These are phyloP conservation scores for Drosera spatulata DNA, from an alignment of 179 eudicot genomes.

Conservation along the genomic window DNA sequence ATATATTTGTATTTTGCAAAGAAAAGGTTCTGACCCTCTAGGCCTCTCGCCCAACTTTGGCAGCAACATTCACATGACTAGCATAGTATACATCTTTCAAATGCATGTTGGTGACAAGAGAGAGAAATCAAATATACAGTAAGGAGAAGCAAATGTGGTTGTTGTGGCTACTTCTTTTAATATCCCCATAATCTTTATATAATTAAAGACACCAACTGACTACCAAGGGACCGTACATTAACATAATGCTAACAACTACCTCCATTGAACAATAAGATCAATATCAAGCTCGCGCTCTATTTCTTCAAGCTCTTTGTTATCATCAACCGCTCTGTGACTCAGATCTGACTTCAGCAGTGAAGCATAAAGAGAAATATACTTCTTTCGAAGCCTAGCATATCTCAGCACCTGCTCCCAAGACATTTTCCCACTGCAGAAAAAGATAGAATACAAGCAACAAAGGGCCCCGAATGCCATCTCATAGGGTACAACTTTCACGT, in stretches of 20 bases:
- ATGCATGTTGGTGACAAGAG: too few species aligned
- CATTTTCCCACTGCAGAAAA: constrained; percentile 66
- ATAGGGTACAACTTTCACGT: neutral
- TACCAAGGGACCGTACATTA: neutral
- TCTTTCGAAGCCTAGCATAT: constrained; percentile 77
- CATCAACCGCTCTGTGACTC: constrained; percentile 49
- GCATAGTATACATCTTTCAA: too few species aligned
- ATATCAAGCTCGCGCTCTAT: constrained; percentile 81
- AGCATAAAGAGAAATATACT: constrained; percentile 81
- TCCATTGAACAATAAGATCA: constrained; percentile 92
- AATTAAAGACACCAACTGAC: neutral
- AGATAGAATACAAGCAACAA: neutral
- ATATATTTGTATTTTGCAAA: too few species aligned
- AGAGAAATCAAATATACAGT: too few species aligned
- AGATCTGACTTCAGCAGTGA: constrained; percentile 76
- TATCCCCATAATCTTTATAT: too few species aligned
- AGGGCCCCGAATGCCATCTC: neutral
- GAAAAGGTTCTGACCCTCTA: too few species aligned
- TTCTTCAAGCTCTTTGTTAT: constrained; percentile 66
- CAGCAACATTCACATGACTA: too few species aligned
- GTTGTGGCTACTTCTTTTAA: too few species aligned
- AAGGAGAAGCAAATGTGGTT: too few species aligned
- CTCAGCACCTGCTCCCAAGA: constrained; percentile 92
- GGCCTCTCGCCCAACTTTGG: too few species aligned
- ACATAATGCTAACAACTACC: constrained; percentile 24